Base-by-base conservation (phyloP, 2,329 filamentous ascomycete species). In the Eutypella sp. region DNA sequence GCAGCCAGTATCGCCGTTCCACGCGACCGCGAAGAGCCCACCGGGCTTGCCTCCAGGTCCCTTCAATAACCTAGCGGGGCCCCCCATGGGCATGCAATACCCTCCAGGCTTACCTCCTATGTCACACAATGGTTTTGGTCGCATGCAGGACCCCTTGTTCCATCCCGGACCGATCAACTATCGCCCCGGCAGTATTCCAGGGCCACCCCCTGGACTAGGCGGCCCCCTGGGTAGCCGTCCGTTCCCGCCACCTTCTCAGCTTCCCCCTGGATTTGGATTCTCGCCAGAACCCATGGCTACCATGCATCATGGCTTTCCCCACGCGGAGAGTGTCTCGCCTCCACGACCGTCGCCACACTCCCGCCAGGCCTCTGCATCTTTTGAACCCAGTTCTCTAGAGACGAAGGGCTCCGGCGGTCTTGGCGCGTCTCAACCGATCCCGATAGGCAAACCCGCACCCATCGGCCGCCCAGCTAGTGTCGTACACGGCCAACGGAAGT, bases 401-500 rank as follows among this genome's bases (percentile, higher is more conserved):
- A 40, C 55, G 47, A 54, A 48, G 41, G 47, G 40, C 51, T 38
- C 57, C 33, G 66, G 69, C 22, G 66, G 73, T 10, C 7, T 18
- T 19, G 18, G 18, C 18, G 72, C 80, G 44, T 75, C 84, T 27
- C 84, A 89, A 51, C 87, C 36, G 8, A 39, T 39, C 15, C 20
- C 20, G 36, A 39, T 39, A 39, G 22, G 19, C 11, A 39, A 39
- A 15, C 36, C 36, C 36, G 36, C 19, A 3, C 36, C 88, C 1
- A 92, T 95, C 49, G 79, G 85, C 39, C 80, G 90, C 44, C 92
- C 91, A 22, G 81, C 84, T 15, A 96, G 90, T 63, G 81, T 80
- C 20, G 76, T 75, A 15, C 74, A 78, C 40, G 77, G 76, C 13
- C 74, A 74, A 38, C 69, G 70, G 18, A 58, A 41, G 58, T 57